Evolutionary conservation across 164 flowering plant genomes (phyloP), one percentile per base, ranked within the genome.

Genomic region (Magnolia kwangsiensis): DNA sequence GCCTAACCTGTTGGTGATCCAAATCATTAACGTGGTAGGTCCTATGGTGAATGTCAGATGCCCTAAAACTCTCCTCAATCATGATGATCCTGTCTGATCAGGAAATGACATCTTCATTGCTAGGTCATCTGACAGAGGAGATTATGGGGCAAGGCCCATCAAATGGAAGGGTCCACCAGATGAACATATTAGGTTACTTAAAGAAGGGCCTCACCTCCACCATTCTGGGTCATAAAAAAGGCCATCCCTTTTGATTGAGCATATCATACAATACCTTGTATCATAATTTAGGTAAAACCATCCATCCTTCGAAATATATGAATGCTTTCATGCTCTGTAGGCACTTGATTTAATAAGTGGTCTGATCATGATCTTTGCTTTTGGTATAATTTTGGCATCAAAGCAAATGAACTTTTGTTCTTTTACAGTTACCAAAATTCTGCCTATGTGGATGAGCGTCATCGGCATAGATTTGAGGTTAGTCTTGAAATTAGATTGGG

Each of bases 381-480:
- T 55, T 55, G 18, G 16, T 11, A 51, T 16, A 55, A 55, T 8
- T 55, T 55, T 10, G 19, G 18, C 10, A 11, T 11, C 13, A 11
- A 55, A 55, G 61, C 16, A 1, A 55, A 55, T 16, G 45, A 45
- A 59, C 10, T 77, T 8, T 58, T 16, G 8, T 24, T 61, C 10
- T 45, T 64, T 71, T 23, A 16, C 71, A 96, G 99, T 86, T 94
- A 93, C 75, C 77, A 79, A 31, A 88, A 89, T 76, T 74, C 90
- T n/a, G 78, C 80, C 59, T 82, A 86, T 80, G 95, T 94, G 74
- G 98, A 94, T 81, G 99, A 96, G 81, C 89, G 99, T 7, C 99
- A 96, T 81, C 90, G 99, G 11, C 99, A 96, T 81, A 88, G 99
- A 86, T 94, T 90, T 72, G 99, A 96, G 98, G 99, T 91, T 70